Percentiles rank a stretch among this genome's conserved stretches.
Conservation (phyloP, 768 basidiomycete genomes). For the Termitomyces sp. region DNA sequence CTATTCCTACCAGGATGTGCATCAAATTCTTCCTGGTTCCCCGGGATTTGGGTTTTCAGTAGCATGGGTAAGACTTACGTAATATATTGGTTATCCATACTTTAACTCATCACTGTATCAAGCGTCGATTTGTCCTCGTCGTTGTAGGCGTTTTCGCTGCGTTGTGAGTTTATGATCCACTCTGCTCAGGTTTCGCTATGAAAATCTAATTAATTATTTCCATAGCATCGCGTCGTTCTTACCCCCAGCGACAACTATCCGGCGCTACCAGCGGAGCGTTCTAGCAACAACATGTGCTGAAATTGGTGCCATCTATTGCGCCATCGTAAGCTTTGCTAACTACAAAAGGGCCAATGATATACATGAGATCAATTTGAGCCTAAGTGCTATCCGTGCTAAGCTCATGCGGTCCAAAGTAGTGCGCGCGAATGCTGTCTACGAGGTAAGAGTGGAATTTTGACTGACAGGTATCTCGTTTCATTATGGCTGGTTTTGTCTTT, state of each 20-base stretch:
- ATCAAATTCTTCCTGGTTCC: constrained; percentile 39
- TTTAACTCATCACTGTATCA: background rate
- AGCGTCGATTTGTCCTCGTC: constrained; percentile 70
- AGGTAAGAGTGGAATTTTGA: constrained; percentile 33
- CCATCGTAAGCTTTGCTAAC: constrained; percentile 68
- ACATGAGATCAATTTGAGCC: constrained; percentile 50
- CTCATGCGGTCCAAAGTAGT: constrained; percentile 54
- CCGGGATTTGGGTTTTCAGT: constrained; percentile 59
- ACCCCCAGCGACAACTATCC: constrained; percentile 72
- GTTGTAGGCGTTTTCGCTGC: constrained; percentile 69
- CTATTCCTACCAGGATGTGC: constrained; percentile 64
- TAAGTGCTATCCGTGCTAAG: constrained; percentile 74
- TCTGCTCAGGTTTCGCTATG: background rate
- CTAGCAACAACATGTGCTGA: constrained; percentile 65
- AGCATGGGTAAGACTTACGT: constrained; percentile 53
- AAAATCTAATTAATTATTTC: background rate
- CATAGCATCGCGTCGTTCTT: constrained; percentile 61
- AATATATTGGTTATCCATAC: background rate
- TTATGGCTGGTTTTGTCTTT: background rate
- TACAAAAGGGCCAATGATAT: constrained; percentile 45
- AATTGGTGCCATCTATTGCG: constrained; percentile 69
- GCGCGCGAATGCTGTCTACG: constrained; percentile 57
- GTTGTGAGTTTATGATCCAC: constrained; percentile 40
- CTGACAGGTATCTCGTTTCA: background rate
- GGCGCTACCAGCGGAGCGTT: constrained; percentile 64